Evolutionary conservation across 2,329 filamentous ascomycete species (phyloP), one percentile per base, ranked within the genome.

Genomic region (Rhexocercosporidium sp.): DNA sequence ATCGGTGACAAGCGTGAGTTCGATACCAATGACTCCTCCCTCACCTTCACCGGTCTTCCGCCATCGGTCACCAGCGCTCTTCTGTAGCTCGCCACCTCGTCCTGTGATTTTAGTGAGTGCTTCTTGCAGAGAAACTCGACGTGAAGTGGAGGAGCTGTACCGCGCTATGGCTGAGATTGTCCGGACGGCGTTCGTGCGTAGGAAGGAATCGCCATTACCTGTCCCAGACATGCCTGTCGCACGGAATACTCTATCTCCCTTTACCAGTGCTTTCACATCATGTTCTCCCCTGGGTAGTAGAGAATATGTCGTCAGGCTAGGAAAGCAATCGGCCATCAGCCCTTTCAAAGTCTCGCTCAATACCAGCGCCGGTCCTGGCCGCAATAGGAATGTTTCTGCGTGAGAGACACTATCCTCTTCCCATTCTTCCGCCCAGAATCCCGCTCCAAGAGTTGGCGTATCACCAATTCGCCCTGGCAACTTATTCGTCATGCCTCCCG

Each of bases 371-470:
- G 79, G 79, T 0, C 78, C 69, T 22, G 70, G 54, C 62, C 71
- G 69, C 12, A 47, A 67, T 31, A 72, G 18, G 8, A 70, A 31
- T 20, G 47, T 66, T 65, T 74, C 71, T 64, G 46, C 62, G 20
- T 65, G 69, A 0, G 76, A 79, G 7, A 78, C 74, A 44, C 80
- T 78, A 1, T 78, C 78, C 1, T 82, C 79, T 65, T 90, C 86
- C 93, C 93, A 97, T 72, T 94, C 87, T 77, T 96, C 94, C 0
- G 94, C 93, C 93, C 93, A 97, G 78, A 94, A 97, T 0, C 94
- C 94, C 0, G 93, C 91, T 0, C 94, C 94, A 0, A 94, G 81
- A 0, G 90, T 91, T 0, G 94, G 93, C 12, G 94, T 97, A 76
- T 97, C 94, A 0, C 94, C 94, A 70, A 97, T 90, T 22, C 94